A percentile compares a stretch with the other conserved stretches of the same genome.
Conservation (phyloP, 768 basidiomycete species). For the Kwoniella mangroviensis region DNA sequence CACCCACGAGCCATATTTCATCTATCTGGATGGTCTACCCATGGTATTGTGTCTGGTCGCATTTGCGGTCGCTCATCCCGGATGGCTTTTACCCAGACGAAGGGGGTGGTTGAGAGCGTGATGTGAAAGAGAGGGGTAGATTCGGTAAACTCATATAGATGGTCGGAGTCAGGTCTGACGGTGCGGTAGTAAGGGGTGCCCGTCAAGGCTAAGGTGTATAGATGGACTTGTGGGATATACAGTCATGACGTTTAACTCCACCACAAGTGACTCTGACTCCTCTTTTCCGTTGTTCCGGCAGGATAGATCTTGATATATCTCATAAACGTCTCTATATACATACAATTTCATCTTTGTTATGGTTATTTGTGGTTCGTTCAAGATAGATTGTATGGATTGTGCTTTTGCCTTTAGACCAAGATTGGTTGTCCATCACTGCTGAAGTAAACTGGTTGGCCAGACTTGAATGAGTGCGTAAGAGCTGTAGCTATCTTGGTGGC, state of each 20-base stretch:
- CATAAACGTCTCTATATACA: background rate
- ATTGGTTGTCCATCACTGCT: constrained; percentile 32
- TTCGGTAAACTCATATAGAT: no score
- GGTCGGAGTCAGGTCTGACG: no score
- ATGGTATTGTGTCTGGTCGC: constrained; percentile 43
- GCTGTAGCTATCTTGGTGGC: constrained; percentile 38
- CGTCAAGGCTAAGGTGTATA: no score
- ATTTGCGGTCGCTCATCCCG: constrained; percentile 42
- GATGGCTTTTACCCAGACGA: constrained; percentile 39
- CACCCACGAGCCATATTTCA: constrained; percentile 37
- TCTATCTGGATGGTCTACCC: constrained; percentile 38
- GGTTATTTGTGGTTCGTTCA: background rate
- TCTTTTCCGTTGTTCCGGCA: no score
- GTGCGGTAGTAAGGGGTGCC: no score
- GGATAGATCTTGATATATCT: no score
- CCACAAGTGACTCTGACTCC: no score
- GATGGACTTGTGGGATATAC: no score
- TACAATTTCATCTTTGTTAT: background rate
- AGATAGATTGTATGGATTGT: background rate
- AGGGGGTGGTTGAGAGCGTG: constrained; percentile 22
- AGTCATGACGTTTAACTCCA: no score
- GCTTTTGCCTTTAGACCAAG: constrained; percentile 2
- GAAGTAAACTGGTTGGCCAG: constrained; percentile 29
- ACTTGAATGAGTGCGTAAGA: constrained; percentile 27
- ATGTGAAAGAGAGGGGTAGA: no score